Base-by-base conservation (phyloP, 1,139 yeast genomes). In the Hyphopichia burtonii region DNA sequence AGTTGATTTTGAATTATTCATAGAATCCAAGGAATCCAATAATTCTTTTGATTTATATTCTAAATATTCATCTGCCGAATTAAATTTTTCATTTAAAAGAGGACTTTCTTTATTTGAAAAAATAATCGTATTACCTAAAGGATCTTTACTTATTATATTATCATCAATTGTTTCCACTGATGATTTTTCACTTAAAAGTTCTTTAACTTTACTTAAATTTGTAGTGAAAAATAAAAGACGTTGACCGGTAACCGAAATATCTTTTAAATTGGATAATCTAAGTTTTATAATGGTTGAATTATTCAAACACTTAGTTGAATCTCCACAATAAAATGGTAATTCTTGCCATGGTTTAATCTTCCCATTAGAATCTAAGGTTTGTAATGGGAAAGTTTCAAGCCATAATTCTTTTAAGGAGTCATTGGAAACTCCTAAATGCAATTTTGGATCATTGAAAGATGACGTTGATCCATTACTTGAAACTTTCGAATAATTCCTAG, bases 401-500 rank as follows among this genome's bases (percentile, higher is more conserved):
- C 94, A 86, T 35, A 79, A 63, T 61, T 86, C 94, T 49, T 72
- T 74, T 41, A 82, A 55, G 1, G 90, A 83, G 49, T 83, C 87
- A 45, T 70, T 71, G 17, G 88, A 77, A 35, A 85, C 69, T 3
- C 91, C 91, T 38, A 65, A 52, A 38, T 63, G 68, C 31, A 58
- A 54, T 44, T 54, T 60, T 41, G 64, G 63, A 45, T 60, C 62
- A 48, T 49, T 53, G 31, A 56, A 53, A 20, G 59, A 66, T 38
- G 58, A 61, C 32, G 64, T 72, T 34, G 69, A 64, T 43, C 66
- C 74, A 49, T 56, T 65, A 56, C 69, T 68, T 56, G 74, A 75
- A 20, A 59, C 53, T 57, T 77, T 82, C 45, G 76, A 66, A 60
- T 69, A 82, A 49, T 68, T 74, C 52, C 80, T 80, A 41, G 81